These are phyloP conservation scores for Xylaria digitata DNA, from an alignment of 2,329 filamentous ascomycete genomes.

Conservation along the genomic window DNA sequence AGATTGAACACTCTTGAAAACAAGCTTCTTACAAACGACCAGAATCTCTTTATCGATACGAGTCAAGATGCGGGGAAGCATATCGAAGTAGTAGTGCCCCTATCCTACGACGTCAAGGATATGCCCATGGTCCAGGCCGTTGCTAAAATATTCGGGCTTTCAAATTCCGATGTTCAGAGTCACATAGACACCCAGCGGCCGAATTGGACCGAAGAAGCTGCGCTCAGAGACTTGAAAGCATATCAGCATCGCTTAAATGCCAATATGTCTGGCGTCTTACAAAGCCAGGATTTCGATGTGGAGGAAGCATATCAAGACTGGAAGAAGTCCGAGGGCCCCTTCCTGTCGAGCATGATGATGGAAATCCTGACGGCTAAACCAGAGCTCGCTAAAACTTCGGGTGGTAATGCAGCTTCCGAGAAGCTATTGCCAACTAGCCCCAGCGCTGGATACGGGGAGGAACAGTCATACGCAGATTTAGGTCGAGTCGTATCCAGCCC, in stretches of 20 bases:
- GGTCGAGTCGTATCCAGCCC: constrained; percentile 62
- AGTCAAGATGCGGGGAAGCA: constrained; percentile 71
- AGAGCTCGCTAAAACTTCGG: constrained; percentile 81
- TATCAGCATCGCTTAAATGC: constrained; percentile 92
- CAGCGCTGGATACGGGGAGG: constrained; percentile 60
- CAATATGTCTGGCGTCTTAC: constrained; percentile 79
- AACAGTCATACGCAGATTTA: constrained; percentile 65
- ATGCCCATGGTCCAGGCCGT: constrained; percentile 94
- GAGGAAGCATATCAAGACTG: constrained; percentile 90
- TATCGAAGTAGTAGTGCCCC: constrained; percentile 83
- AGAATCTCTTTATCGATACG: constrained; percentile 78
- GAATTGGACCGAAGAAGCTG: constrained; percentile 91
- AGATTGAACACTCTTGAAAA: constrained; percentile 86
- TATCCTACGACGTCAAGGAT: constrained; percentile 94
- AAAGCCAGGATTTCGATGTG: constrained; percentile 86
- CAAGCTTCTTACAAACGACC: constrained; percentile 93
- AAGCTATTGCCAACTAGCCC: constrained; percentile 69
- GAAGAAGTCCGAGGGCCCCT: constrained; percentile 89
- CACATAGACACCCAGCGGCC: constrained; percentile 86
- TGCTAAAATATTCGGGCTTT: constrained; percentile 84
- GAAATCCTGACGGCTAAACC: constrained; percentile 88
- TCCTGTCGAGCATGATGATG: constrained; percentile 92
- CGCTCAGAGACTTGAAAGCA: constrained; percentile 88
- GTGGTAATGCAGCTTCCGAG: constrained; percentile 57
- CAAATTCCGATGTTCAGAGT: constrained; percentile 81